Conservation (phyloP, 306 rosid genomes). For the Acmispon strigosus region DNA sequence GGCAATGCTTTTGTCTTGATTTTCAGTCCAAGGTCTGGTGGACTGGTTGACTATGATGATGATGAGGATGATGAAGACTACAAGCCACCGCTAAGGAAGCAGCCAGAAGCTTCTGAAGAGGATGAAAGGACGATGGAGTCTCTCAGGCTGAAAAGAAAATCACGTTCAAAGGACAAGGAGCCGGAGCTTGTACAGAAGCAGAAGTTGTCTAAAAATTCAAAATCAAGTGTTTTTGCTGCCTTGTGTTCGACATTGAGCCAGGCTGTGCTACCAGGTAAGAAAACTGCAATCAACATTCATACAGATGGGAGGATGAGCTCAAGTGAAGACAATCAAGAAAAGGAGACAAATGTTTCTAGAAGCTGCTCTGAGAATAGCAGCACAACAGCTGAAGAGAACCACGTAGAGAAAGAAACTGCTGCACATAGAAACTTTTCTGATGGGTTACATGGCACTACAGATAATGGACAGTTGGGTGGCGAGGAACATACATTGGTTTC, state of each 20-base stretch:
- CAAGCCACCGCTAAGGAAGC: conserved; percentile 78
- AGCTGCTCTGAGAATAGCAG: conserved; percentile 34
- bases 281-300: conserved; percentile 32
- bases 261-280: conserved; percentile 62
- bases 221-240: conserved; percentile 57
- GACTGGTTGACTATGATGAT: conserved; percentile 90
- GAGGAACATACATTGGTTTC: conserved; percentile 72
- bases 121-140: conserved; percentile 77
- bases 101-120: conserved; percentile 51
- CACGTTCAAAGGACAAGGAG: conserved; percentile 50
- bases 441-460: conserved; percentile 31
- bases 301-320: conserved; percentile 39
- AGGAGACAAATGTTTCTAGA: conserved; percentile 29
- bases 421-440: conserved; percentile 52
- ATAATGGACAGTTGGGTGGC: conserved; percentile 52
- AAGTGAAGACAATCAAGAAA: conserved; percentile 34
- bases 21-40: conserved; percentile 64
- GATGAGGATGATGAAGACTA: conserved; percentile 92
- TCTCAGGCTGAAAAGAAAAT: conserved; percentile 67
- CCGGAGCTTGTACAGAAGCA: conserved; percentile 48
- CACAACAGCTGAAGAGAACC: conserved; percentile 33
- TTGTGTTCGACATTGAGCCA: conserved; percentile 74
- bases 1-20: background rate
- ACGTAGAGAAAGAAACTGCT: conserved; percentile 46
- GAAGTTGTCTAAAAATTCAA: conserved; percentile 47